Evolutionary conservation across 2,329 filamentous ascomycete species (phyloP).

Genomic region (Botrytis porri): DNA sequence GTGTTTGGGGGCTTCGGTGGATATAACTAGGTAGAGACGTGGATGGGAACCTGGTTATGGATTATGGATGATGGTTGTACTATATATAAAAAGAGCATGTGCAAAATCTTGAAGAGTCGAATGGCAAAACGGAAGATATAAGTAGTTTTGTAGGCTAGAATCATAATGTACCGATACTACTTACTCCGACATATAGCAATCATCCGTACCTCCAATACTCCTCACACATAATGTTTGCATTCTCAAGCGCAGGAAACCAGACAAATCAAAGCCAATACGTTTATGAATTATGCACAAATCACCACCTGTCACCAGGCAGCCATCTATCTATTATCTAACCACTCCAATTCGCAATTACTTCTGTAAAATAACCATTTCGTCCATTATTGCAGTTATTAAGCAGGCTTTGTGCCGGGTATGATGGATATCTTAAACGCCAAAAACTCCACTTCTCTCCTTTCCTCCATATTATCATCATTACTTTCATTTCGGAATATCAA

Average conservation of each 20-base stretch:
- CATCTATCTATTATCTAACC: background rate
- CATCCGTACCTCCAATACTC: background rate
- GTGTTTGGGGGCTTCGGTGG: background rate
- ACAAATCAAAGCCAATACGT: background rate
- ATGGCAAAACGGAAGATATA: background rate
- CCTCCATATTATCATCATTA: background rate
- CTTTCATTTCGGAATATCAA: background rate
- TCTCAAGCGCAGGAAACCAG: background rate
- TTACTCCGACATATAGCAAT: background rate
- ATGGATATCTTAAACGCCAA: slow-evolving; percentile 5
- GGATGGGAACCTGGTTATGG: no score
- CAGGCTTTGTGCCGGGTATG: background rate
- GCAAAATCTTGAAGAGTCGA: background rate
- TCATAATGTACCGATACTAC: background rate
- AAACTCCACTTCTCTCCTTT: background rate
- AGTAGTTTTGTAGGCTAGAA: background rate
- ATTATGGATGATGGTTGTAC: background rate
- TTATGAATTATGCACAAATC: background rate
- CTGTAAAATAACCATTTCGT: background rate
- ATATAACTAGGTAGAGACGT: background rate
- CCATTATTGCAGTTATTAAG: background rate
- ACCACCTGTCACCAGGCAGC: background rate
- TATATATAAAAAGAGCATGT: background rate
- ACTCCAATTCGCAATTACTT: background rate
- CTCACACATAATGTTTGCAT: background rate